phyloP scores from a whole-genome alignment of 2,329 filamentous ascomycete genomes.

The Pleurostoma richardsiae region DNA sequence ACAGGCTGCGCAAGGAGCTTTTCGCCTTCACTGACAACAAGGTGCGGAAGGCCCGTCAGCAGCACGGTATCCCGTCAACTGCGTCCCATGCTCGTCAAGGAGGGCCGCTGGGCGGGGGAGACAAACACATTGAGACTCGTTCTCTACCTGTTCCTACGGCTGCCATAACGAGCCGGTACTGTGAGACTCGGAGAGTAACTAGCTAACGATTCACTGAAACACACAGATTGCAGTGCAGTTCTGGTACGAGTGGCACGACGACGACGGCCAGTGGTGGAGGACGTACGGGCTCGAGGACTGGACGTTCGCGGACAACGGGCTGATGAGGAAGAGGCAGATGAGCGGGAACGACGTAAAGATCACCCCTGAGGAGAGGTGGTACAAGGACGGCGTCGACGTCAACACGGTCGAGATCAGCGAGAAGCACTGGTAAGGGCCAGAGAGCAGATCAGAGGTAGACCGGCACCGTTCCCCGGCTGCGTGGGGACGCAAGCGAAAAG shows the following conservation, averaged over 20 bases:
- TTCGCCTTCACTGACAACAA: slow-evolving; percentile 71
- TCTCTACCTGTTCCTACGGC: not conserved
- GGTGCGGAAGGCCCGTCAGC: slow-evolving; percentile 19
- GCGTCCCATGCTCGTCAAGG: no score
- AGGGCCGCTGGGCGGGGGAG: no score
- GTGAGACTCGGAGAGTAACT: no score
- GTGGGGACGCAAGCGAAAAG: no score
- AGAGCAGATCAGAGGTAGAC: no score
- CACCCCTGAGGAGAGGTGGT: slow-evolving; percentile 60
- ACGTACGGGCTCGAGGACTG: slow-evolving; percentile 81
- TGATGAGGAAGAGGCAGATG: slow-evolving; percentile 73
- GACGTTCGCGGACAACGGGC: slow-evolving; percentile 66
- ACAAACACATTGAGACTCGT: no score
- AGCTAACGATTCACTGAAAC: no score
- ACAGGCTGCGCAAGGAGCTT: slow-evolving; percentile 75
- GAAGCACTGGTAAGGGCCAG: slow-evolving; percentile 53
- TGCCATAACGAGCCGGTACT: not conserved
- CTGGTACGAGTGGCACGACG: slow-evolving; percentile 80
- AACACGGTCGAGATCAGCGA: slow-evolving; percentile 62
- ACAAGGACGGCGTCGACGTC: slow-evolving; percentile 63
- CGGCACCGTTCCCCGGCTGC: no score
- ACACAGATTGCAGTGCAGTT: slow-evolving; percentile 75
- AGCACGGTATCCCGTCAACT: no score
- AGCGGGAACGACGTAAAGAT: slow-evolving; percentile 69
- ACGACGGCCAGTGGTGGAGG: slow-evolving; percentile 72